These are phyloP conservation scores for Talaromyces sp. DNA, from an alignment of 2,329 filamentous ascomycete genomes.

Conservation along the genomic window DNA sequence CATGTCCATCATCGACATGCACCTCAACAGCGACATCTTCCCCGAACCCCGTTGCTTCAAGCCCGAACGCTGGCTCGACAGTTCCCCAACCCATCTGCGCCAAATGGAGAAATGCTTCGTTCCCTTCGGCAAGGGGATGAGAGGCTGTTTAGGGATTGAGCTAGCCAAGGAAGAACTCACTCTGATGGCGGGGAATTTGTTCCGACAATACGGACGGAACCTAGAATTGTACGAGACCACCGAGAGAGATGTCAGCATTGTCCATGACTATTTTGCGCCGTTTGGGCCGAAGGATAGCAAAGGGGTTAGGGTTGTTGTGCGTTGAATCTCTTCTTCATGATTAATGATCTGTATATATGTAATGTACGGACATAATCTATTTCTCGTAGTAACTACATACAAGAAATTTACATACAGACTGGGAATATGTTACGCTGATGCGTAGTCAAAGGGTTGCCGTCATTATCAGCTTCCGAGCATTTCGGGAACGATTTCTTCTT, in stretches of 20 bases:
- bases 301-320: conserved; percentile 17
- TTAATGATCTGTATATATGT: neutral
- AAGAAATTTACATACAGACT: neutral
- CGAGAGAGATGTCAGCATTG: conserved; percentile 15
- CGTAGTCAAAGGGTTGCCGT: neutral
- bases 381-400: neutral
- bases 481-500: neutral
- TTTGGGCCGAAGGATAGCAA: conserved; percentile 19
- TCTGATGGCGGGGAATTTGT: conserved; percentile 17
- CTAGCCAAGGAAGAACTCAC: conserved; percentile 18
- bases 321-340: neutral
- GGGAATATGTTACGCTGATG: neutral
- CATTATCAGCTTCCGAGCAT: neutral
- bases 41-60: conserved; percentile 25
- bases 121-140: conserved; percentile 13
- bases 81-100: neutral
- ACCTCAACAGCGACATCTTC: conserved; percentile 28
- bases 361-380: neutral
- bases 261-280: conserved; percentile 20
- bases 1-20: conserved; percentile 27
- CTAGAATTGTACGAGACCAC: conserved; percentile 14
- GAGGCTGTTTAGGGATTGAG: conserved; percentile 18
- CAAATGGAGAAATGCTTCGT: conserved; percentile 19
- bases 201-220: conserved; percentile 7
- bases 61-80: conserved; percentile 31